Base-by-base conservation (phyloP, 2,329 filamentous ascomycete species). In the Pseudodiploospora longispora region DNA sequence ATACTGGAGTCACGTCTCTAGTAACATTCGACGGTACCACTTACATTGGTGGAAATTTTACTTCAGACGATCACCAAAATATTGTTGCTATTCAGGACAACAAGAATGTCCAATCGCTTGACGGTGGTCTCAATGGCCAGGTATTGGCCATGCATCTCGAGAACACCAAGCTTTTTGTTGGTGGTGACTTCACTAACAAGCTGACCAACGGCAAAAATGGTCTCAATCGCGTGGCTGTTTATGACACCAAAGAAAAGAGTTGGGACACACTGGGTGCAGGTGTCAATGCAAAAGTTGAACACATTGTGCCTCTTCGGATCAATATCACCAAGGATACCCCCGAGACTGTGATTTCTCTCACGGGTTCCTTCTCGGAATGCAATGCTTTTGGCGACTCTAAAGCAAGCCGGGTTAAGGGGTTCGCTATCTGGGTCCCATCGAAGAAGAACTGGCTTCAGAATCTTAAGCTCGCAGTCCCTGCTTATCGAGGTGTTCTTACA, bases 341-440 rank as follows among this genome's bases (percentile, higher is more conserved):
- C 0, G 87, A 95, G 60, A 76, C 78, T 9, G 87, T 85, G 27
- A 75, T 97, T 50, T 81, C 84, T 2, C 71, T 98, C 47, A 91
- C 82, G 40, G 93, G 93, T 5, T 73, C 80, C 47, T 98, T 98
- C 62, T 75, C 77, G 10, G 70, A 80, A 43, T 79, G 95, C 49
- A 75, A 83, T 29, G 76, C 75, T 0, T 91, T 88, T 54, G 79
- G 70, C 32, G 71, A 71, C 50, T 82, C 82, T 52, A 62, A 72
- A 6, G 75, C 80, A 7, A 72, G 82, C 29, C 56, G 75, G 6
- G 85, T 82, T 1, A 65, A 79, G 41, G 89, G 90, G 2, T 88
- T 98, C 56, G 91, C 88, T 10, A 73, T 97, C 33, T 98, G 93
- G 93, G 83, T 97, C 6, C 87, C 87, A 3, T 94, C 89, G 4